Percentiles rank a stretch among this genome's conserved stretches.
These are phyloP conservation scores for Gonium pectorale DNA, from an alignment of 139 green algal species.

Conservation along the genomic window DNA sequence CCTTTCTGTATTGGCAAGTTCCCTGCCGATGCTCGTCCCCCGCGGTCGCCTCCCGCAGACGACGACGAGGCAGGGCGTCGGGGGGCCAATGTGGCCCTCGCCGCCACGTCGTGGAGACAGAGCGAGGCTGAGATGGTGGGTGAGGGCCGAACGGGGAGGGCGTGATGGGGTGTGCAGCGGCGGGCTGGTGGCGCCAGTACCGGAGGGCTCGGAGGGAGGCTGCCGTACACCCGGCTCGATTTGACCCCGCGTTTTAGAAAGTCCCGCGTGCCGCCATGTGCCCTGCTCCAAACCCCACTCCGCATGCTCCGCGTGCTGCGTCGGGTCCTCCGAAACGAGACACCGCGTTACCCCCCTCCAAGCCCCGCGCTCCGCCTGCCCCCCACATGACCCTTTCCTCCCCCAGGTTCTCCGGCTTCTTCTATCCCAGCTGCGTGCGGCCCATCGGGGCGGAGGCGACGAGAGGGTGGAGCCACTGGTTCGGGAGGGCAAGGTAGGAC, in stretches of 20 bases:
- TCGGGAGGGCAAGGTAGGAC: conserved; percentile 17
- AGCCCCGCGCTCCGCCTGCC: neutral
- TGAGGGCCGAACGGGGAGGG: conserved; percentile 44
- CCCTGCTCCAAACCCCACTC: too few species aligned
- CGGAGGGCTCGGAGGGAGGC: neutral
- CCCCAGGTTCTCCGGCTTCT: conserved; percentile 38
- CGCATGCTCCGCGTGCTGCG: too few species aligned
- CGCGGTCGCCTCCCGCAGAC: too few species aligned
- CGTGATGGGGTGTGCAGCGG: neutral
- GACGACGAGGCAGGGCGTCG: conserved; percentile 2
- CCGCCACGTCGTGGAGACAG: conserved; percentile 69
- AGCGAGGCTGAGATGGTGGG: conserved; percentile 78
- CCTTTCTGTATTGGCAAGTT: too few species aligned
- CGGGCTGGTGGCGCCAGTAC: too few species aligned
- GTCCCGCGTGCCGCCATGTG: too few species aligned
- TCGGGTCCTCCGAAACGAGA: too few species aligned
- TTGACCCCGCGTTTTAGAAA: too few species aligned
- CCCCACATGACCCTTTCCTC: too few species aligned
- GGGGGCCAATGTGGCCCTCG: conserved; percentile 50
- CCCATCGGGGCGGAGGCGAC: neutral
- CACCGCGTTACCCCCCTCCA: too few species aligned
- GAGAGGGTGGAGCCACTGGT: neutral
- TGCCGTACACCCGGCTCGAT: neutral
- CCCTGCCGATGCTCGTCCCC: too few species aligned
- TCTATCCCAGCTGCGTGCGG: conserved; percentile 1